A percentile compares a stretch with the other conserved stretches of the same genome.
These are phyloP conservation scores for Grigorovia humatica DNA, from an alignment of 805 yeast species.

Conservation along the genomic window DNA sequence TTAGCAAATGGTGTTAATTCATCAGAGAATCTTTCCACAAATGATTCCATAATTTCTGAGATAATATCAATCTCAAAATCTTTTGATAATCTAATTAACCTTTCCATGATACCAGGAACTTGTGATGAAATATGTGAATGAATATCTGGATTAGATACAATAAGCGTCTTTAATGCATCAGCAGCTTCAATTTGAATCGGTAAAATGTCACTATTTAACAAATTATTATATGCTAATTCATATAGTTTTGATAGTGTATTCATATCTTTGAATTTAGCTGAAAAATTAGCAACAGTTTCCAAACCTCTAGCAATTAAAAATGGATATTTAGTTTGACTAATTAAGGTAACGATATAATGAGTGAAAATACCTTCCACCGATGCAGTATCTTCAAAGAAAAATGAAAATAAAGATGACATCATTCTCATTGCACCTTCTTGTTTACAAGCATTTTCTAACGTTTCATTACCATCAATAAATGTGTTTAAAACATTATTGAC, in stretches of 20 bases:
- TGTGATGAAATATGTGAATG: conserved; percentile 58
- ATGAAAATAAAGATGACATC: conserved; percentile 54
- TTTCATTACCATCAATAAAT: conserved; percentile 27
- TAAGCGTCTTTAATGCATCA: conserved; percentile 71
- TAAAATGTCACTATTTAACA: conserved; percentile 36
- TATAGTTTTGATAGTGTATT: conserved; percentile 31
- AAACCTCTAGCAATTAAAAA: conserved; percentile 65
- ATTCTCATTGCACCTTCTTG: conserved; percentile 78
- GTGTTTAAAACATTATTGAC: conserved; percentile 39
- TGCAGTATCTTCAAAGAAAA: conserved; percentile 22
- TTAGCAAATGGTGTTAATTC: conserved; percentile 84
- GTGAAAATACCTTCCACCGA: conserved; percentile 61
- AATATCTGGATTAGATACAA: conserved; percentile 53
- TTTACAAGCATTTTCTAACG: conserved; percentile 40
- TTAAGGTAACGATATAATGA: conserved; percentile 52
- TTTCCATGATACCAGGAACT: conserved; percentile 76
- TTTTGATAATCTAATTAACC: conserved; percentile 62
- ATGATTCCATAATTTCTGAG: conserved; percentile 88
- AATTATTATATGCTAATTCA: conserved; percentile 33
- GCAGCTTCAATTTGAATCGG: conserved; percentile 85
- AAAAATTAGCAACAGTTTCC: conserved; percentile 41
- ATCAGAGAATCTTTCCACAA: conserved; percentile 77
- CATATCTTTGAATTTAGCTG: conserved; percentile 29
- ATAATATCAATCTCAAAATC: conserved; percentile 78
- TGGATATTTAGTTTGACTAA: conserved; percentile 41